A percentile compares a stretch with the other conserved stretches of the same genome.
Evolutionary conservation across 2,329 filamentous ascomycete species (phyloP).

Genomic region (Colletotrichum tamarilloi): DNA sequence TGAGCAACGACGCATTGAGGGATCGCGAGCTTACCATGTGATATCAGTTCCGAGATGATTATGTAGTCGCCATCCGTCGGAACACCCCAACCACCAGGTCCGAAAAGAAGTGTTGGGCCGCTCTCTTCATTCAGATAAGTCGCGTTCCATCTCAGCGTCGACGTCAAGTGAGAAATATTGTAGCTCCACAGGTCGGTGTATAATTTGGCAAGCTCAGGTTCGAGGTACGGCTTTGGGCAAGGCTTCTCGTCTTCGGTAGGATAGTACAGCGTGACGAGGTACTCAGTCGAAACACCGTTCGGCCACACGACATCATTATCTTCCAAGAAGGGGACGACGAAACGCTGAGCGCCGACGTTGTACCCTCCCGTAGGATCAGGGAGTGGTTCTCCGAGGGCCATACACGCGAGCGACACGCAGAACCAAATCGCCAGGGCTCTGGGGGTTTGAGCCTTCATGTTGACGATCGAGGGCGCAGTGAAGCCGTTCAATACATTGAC

Average conservation of each 20-base stretch:
- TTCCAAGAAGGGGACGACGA: conserved; percentile 17
- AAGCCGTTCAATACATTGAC: neutral
- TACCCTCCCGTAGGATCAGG: conserved; percentile 22
- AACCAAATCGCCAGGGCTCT: neutral
- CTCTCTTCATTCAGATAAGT: neutral
- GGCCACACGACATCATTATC: conserved; percentile 22
- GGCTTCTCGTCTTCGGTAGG: conserved; percentile 16
- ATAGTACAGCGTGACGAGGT: conserved; percentile 35
- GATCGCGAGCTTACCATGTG: conserved; percentile 12
- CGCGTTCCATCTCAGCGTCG: conserved; percentile 28
- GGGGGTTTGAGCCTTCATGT: neutral
- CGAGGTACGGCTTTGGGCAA: conserved; percentile 22
- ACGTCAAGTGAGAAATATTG: conserved; percentile 31
- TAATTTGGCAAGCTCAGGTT: conserved; percentile 27
- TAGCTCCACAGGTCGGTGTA: conserved; percentile 10
- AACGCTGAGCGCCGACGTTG: conserved; percentile 32
- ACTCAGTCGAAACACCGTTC: conserved; percentile 25
- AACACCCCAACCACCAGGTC: conserved; percentile 27
- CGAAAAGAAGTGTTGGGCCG: conserved; percentile 30
- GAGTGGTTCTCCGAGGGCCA: neutral
- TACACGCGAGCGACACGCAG: neutral
- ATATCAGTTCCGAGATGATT: conserved; percentile 27
- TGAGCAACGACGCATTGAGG: too few species aligned
- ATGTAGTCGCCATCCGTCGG: conserved; percentile 30
- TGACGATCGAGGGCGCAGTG: fast-evolving